Evolutionary conservation across 805 yeast genomes (phyloP), one percentile per base, ranked within the genome.

Genomic region (Starmerella bombicola): DNA sequence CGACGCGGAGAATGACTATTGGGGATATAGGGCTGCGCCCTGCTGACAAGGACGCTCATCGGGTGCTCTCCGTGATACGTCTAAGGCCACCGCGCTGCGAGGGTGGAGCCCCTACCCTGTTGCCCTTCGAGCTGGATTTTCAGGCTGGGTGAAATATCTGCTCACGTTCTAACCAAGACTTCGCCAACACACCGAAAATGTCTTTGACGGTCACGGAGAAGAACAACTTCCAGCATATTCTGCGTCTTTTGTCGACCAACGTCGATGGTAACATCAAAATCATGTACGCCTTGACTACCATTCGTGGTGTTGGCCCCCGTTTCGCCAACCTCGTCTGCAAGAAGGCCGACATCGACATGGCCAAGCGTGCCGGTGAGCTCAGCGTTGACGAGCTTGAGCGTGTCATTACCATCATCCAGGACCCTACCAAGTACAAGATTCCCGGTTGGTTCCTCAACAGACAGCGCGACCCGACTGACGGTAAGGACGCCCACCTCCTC

Each of bases 251-350:
- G 74, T 91, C 93, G 85, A 91, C 99, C 75, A 91, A 91, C 86
- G 96, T 91, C 70, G 99, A 91, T 73, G 99, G 99, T 81, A 86
- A 93, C 85, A 88, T 88, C 79, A 91, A 91, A 80, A 79, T 91
- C 72, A 93, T 91, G 91, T 93, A 86, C 83, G 99, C 99, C 70
- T 77, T 91, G 75, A 86, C 98, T 78, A 81, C 86, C 74, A 93
- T 91, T 70, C 83, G 95, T 77, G 99, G 99, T 86, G 97, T 91
- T 65, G 98, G 98, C 77, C 93, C 97, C 74, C 91, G 99, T 77
- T 93, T 88, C 82, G 77, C 98, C 72, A 91, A 93, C 86, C 77
- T 91, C 75, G 95, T 91, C 67, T 91, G 97, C 79, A 93, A 93
- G 83, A 93, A 88, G 80, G 99, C 99, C 64, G 99, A 91, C 78